Evolutionary conservation across 495 filamentous ascomycete genomes (phyloP), one percentile per base, ranked within the genome.

Genomic region (Penicillium taxi): DNA sequence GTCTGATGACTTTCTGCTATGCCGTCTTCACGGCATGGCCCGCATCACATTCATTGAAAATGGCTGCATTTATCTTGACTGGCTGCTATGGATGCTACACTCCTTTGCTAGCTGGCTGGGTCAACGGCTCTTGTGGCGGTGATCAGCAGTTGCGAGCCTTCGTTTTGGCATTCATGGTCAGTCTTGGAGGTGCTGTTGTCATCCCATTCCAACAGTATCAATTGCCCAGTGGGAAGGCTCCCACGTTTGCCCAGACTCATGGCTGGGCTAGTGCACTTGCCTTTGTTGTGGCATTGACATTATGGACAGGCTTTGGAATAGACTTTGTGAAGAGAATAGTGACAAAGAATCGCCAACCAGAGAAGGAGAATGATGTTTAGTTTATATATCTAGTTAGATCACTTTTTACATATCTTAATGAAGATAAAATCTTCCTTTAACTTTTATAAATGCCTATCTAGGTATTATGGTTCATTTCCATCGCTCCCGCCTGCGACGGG

Each of bases 121-220:
- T 52, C 15, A 47, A 39, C 19, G 20, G 31, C n/a, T 39, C 37
- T 6, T 48, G 44, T 19, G 45, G 39, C 5, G 39, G 41, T 18
- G 48, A 48, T 26, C 41, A 44, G 7, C 45, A 52, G 19, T 19
- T 52, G 6, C 27, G 45, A 30, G 48, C 48, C 7, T 41, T 52
- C 24, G 43, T 36, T 2, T 22, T 43, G n/a, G 40, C 43, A 12
- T 48, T 52, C 11, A 48, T 52, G 45, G 38, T 41, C 19, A 39
- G 33, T 20, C 26, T 52, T 22, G 48, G 41, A 20, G 41, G 26
- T 8, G 45, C 45, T 27, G 41, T 52, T 30, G 45, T 44, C 1
- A 48, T 42, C 13, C 38, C 39, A 2, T 47, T 42, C 25, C 44
- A 47, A 21, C 44, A 47, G 19, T 27, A 19, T 6, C 38, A 42